These are phyloP conservation scores for Podospora didyma DNA, from an alignment of 495 filamentous ascomycete species.

Conservation along the genomic window DNA sequence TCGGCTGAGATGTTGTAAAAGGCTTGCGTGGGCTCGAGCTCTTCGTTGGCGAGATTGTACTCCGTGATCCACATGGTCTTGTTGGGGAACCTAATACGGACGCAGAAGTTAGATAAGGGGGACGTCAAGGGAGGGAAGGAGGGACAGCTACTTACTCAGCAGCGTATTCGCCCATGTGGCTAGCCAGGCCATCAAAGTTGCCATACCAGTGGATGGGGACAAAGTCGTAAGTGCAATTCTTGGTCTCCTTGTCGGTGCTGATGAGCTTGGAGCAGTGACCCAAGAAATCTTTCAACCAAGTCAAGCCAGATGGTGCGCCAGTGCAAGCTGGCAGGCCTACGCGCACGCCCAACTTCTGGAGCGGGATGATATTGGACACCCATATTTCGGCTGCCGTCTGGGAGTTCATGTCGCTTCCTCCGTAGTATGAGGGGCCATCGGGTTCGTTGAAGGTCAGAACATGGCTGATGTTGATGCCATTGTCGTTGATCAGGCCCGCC, in stretches of 20 bases:
- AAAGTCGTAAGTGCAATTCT: constrained; percentile 65
- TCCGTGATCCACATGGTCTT: constrained; percentile 71
- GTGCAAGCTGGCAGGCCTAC: constrained; percentile 59
- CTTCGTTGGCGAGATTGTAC: constrained; percentile 52
- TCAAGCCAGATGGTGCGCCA: constrained; percentile 49
- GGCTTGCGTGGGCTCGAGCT: constrained; percentile 50
- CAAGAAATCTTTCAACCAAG: constrained; percentile 63
- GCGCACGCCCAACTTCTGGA: constrained; percentile 52
- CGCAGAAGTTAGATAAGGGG: not conserved
- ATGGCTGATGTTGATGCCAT: constrained; percentile 56
- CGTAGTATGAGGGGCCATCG: constrained; percentile 47
- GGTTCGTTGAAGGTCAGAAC: constrained; percentile 76
- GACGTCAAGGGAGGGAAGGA: not conserved
- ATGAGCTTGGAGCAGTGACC: constrained; percentile 43
- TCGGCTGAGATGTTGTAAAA: constrained; percentile 62
- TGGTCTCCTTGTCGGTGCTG: constrained; percentile 27
- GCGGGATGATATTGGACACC: constrained; percentile 62
- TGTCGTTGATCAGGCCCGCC: constrained; percentile 39
- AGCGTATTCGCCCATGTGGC: constrained; percentile 60
- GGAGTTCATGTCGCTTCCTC: constrained; percentile 57
- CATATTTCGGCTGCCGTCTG: constrained; percentile 58
- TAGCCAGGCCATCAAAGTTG: constrained; percentile 67
- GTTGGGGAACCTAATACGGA: constrained; percentile 46
- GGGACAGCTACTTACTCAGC: constrained; percentile 34
- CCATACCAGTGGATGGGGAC: constrained; percentile 76